These are phyloP conservation scores for Mycena indigotica DNA, from an alignment of 768 basidiomycete species.

Conservation along the genomic window DNA sequence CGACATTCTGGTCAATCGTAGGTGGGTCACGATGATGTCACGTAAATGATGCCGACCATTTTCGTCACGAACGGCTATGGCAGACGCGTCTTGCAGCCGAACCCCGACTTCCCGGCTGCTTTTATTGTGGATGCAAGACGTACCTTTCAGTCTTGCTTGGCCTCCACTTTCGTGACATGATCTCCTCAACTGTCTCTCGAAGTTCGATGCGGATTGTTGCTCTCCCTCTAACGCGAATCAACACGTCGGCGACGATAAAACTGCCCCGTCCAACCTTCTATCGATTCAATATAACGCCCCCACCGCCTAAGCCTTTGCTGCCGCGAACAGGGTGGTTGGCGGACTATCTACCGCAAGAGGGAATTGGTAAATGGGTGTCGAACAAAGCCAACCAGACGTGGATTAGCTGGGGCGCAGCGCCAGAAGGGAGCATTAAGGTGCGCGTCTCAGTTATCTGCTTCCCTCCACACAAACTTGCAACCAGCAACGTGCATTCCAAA, in stretches of 20 bases:
- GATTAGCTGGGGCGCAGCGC: conserved; percentile 48
- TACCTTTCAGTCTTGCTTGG: too few species aligned
- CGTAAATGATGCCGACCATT: too few species aligned
- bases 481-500: conserved; percentile 45
- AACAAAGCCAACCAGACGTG: conserved; percentile 43
- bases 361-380: conserved; percentile 30
- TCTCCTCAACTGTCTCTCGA: not conserved
- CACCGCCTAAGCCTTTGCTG: conserved; percentile 13
- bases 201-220: conserved; percentile 47
- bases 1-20: too few species aligned
- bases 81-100: too few species aligned
- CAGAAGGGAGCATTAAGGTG: conserved; percentile 53
- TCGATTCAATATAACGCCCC: conserved; percentile 36
- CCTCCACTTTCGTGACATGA: too few species aligned
- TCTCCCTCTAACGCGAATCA: conserved; percentile 41
- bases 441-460: not conserved
- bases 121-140: too few species aligned
- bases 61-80: too few species aligned
- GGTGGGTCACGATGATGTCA: too few species aligned
- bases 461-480: not conserved
- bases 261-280: conserved; percentile 42
- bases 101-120: too few species aligned
- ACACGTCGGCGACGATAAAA: conserved; percentile 13
- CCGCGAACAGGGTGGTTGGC: conserved; percentile 25
- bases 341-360: conserved; percentile 21